phyloP scores from a whole-genome alignment of 176 grass and related monocot species.

The Eragrostis nindensis region DNA sequence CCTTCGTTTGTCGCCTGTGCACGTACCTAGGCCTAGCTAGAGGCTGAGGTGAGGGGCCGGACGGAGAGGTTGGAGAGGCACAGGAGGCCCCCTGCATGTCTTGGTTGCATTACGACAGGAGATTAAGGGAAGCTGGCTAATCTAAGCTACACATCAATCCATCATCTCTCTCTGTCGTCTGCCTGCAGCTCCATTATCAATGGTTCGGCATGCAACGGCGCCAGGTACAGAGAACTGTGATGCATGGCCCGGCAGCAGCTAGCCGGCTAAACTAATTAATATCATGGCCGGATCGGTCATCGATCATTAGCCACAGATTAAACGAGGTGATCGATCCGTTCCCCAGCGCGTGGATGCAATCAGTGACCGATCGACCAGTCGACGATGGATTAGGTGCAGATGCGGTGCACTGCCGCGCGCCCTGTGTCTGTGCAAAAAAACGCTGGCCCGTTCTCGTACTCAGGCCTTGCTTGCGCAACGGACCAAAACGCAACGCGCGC shows the following conservation, averaged over 20 bases:
- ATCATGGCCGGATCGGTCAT: neutral
- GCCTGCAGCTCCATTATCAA: neutral
- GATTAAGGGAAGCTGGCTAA: conserved; percentile 22
- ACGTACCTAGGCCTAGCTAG: neutral
- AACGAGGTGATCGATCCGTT: neutral
- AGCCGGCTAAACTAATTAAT: neutral
- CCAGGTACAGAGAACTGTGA: conserved; percentile 17
- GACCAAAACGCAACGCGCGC: neutral
- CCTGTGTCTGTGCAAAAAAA: neutral
- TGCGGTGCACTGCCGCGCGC: conserved; percentile 7
- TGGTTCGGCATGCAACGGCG: neutral
- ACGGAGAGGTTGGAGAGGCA: neutral
- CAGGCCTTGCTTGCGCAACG: conserved; percentile 7
- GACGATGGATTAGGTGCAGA: neutral
- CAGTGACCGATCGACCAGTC: neutral
- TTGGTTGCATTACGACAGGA: conserved; percentile 34
- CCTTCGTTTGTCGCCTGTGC: neutral
- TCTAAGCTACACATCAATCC: conserved; percentile 1
- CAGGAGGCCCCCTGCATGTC: conserved; percentile 42
- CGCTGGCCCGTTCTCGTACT: neutral
- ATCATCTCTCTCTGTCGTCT: neutral
- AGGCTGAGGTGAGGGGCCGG: neutral
- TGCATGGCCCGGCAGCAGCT: neutral
- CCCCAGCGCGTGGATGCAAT: neutral
- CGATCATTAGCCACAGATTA: neutral